Conservation (phyloP, 352 stramenopile genomes). For the Pythium sp. region DNA sequence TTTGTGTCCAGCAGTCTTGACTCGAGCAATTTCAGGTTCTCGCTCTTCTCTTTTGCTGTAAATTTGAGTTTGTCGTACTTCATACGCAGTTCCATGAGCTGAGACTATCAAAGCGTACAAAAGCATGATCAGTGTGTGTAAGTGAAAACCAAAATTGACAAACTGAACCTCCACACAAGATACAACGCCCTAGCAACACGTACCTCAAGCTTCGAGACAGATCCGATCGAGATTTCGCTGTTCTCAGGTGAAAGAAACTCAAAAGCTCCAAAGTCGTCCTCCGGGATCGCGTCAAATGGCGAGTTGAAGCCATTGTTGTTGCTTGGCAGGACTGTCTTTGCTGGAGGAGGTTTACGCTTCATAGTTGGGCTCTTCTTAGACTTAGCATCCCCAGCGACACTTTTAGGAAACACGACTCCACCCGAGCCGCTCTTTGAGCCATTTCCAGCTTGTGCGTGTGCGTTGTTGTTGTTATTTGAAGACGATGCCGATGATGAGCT, state of each 20-base stretch:
- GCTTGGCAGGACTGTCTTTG: slow-evolving; percentile 5
- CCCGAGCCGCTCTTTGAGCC: background rate
- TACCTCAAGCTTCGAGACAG: slow-evolving; percentile 60
- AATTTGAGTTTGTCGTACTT: slow-evolving; percentile 81
- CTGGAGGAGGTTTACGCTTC: slow-evolving; percentile 13
- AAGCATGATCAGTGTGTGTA: no score
- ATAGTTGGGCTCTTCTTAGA: slow-evolving; percentile 6
- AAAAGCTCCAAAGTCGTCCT: slow-evolving; percentile 49
- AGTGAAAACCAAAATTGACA: no score
- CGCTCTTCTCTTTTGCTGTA: slow-evolving; percentile 46
- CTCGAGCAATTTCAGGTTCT: slow-evolving; percentile 45
- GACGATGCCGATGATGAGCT: background rate
- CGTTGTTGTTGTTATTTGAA: slow-evolving; percentile 1
- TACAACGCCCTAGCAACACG: background rate
- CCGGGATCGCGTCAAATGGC: slow-evolving; percentile 22
- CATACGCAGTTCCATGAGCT: slow-evolving; percentile 67
- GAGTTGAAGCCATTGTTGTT: slow-evolving; percentile 14
- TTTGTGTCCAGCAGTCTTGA: slow-evolving; percentile 57
- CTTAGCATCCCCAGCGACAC: slow-evolving; percentile 4
- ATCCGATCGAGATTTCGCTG: slow-evolving; percentile 46
- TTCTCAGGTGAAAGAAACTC: slow-evolving; percentile 64
- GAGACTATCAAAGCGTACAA: slow-evolving; percentile 19
- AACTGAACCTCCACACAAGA: no score
- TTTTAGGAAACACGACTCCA: slow-evolving; percentile 3
- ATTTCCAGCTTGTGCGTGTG: background rate